Conservation (phyloP, 805 yeast species). For the Starmerella asiatica region DNA sequence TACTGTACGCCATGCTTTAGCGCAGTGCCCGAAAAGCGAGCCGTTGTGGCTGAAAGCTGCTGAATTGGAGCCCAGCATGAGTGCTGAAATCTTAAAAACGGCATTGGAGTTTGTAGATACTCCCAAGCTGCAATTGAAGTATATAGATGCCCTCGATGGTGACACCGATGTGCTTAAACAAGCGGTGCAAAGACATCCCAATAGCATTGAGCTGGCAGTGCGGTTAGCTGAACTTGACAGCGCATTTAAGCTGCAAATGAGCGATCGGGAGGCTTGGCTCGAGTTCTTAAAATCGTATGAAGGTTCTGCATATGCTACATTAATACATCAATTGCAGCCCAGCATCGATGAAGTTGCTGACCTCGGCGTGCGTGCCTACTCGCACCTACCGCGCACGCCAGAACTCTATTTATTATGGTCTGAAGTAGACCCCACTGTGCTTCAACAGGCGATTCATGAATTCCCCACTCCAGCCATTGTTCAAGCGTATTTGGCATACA, state of each 20-base stretch:
- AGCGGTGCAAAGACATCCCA: no score
- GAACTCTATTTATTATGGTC: conserved; percentile 1
- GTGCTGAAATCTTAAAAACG: conserved; percentile 40
- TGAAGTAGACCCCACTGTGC: background rate
- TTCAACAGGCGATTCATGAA: conserved; percentile 1
- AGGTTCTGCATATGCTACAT: background rate
- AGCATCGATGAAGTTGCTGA: background rate
- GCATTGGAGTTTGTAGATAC: conserved; percentile 40
- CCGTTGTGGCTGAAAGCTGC: conserved; percentile 59
- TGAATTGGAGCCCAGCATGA: conserved; percentile 44
- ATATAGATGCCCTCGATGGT: background rate
- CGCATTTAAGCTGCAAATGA: background rate
- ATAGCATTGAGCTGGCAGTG: background rate
- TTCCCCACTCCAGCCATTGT: background rate
- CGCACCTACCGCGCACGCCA: background rate
- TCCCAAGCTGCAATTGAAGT: conserved; percentile 4
- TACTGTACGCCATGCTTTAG: conserved; percentile 59
- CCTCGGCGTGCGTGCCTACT: background rate
- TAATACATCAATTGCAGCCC: background rate
- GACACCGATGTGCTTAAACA: conserved; percentile 1
- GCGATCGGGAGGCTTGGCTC: background rate
- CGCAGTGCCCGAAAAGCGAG: conserved; percentile 42
- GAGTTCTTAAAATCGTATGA: background rate
- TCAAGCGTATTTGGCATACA: background rate
- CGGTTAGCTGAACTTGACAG: no score